These are phyloP conservation scores for Coleophoma cylindrospora DNA, from an alignment of 2,329 filamentous ascomycete species.

Conservation along the genomic window DNA sequence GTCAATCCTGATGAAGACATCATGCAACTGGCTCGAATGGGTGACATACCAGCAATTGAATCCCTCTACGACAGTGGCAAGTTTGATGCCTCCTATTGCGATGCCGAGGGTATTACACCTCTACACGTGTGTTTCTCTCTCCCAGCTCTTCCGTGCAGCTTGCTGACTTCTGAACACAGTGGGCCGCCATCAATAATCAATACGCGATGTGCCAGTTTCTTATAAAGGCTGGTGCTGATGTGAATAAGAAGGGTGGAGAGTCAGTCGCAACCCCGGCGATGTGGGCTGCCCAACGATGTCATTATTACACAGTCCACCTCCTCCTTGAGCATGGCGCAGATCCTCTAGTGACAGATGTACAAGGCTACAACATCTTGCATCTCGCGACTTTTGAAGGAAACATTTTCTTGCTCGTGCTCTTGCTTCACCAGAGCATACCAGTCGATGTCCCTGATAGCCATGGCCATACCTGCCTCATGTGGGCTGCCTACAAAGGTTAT, in stretches of 20 bases:
- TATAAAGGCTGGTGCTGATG: constrained; percentile 70
- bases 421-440: constrained; percentile 92
- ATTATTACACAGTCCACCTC: constrained; percentile 94
- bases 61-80: constrained; percentile 81
- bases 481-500: constrained; percentile 97
- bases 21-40: constrained; percentile 89
- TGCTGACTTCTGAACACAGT: constrained; percentile 47
- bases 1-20: constrained; percentile 64
- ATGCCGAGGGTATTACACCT: constrained; percentile 92
- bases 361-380: constrained; percentile 97
- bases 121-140: constrained; percentile 65
- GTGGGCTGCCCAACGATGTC: constrained; percentile 94
- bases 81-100: constrained; percentile 75
- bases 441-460: constrained; percentile 87
- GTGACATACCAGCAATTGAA: constrained; percentile 82
- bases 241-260: constrained; percentile 94
- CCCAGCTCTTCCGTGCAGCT: background rate
- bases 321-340: constrained; percentile 89
- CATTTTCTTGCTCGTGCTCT: constrained; percentile 78
- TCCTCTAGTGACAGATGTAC: constrained; percentile 83
- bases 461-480: constrained; percentile 95
- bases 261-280: constrained; percentile 90
- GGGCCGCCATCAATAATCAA: constrained; percentile 98
- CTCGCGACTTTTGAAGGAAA: constrained; percentile 97
- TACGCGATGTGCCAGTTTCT: constrained; percentile 96